A percentile compares a stretch with the other conserved stretches of the same genome.
These are phyloP conservation scores for Ochetophila trinervis DNA, from an alignment of 306 rosid genomes.

Conservation along the genomic window DNA sequence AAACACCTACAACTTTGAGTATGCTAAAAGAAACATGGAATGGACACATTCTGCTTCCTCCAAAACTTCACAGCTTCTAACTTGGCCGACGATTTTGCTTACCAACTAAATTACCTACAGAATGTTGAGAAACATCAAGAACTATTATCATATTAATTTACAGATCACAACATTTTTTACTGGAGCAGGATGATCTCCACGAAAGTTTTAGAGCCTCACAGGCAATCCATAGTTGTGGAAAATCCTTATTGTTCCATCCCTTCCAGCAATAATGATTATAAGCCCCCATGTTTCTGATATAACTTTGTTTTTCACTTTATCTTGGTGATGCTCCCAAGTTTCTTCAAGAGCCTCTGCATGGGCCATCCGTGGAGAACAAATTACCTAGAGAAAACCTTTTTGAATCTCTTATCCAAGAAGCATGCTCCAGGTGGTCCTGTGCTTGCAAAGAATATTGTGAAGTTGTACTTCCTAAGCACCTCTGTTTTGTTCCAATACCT, in stretches of 20 bases:
- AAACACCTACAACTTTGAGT: too few relatives aligned
- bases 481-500: conserved; percentile 37
- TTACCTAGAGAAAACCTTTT: conserved; percentile 53
- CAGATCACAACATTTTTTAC: background rate
- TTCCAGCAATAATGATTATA: too few relatives aligned
- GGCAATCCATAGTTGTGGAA: too few relatives aligned
- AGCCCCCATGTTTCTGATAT: too few relatives aligned
- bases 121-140: too few relatives aligned
- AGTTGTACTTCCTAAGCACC: conserved; percentile 8
- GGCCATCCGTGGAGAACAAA: conserved; percentile 63
- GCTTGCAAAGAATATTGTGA: conserved; percentile 28
- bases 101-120: background rate
- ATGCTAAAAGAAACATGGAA: too few relatives aligned
- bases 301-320: conserved; percentile 21
- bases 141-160: background rate
- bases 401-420: conserved; percentile 28
- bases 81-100: too few relatives aligned
- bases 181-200: background rate
- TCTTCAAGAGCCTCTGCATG: conserved; percentile 42
- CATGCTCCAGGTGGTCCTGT: conserved; percentile 17
- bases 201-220: conserved; percentile 28
- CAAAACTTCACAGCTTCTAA: too few relatives aligned
- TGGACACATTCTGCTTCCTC: background rate
- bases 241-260: too few relatives aligned
- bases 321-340: conserved; percentile 15